Base-by-base conservation (phyloP, 495 filamentous ascomycete species). In the Xylaria acuta region DNA sequence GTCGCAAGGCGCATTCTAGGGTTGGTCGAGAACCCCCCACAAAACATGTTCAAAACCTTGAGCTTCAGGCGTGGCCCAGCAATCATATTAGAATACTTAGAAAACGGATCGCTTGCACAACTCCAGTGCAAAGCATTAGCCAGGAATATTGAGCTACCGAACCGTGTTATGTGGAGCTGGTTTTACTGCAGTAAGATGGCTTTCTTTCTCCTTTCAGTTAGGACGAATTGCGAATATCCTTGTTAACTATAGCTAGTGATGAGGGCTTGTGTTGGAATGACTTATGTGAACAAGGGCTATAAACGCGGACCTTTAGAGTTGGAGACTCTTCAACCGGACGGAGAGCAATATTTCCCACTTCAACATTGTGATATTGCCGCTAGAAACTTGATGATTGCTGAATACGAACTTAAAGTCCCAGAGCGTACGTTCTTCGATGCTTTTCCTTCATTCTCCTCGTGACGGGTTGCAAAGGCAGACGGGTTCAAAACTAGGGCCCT, bases 11-110 rank as follows among this genome's bases (percentile, higher is more conserved):
- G 64, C 32, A 5, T 53, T 12, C 9, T 67, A 2, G 22, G 64
- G 16, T 2, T 11, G 11, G 2, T 38, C 3, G 25, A 20, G 20
- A 67, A 67, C 45, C 45, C 43, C 3, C 27, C 64, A 5, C 16
- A 67, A 25, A 53, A 51, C 43, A 67, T 67, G 53, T 67, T 67
- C 64, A 51, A 53, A 20, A 12, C 4, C 30, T n/a, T 67, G 64
- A 32, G 14, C 30, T 7, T 8, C 2, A 16, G 1, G 3, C 18
- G 27, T 11, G 64, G 64, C 1, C 64, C 64, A 7, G 64, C 45
- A 4, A 4, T 67, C 0, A 34, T 67, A 20, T n/a, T 53, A 14
- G 64, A 67, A 25, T 67, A 67, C 32, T n/a, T 51, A 12, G 43
- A 51, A 38, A 53, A 53, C 12, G 64, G 64, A 7, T 36, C 27